phyloP scores from a whole-genome alignment of 1,284 basidiomycete genomes.

The Tilletia indica region DNA sequence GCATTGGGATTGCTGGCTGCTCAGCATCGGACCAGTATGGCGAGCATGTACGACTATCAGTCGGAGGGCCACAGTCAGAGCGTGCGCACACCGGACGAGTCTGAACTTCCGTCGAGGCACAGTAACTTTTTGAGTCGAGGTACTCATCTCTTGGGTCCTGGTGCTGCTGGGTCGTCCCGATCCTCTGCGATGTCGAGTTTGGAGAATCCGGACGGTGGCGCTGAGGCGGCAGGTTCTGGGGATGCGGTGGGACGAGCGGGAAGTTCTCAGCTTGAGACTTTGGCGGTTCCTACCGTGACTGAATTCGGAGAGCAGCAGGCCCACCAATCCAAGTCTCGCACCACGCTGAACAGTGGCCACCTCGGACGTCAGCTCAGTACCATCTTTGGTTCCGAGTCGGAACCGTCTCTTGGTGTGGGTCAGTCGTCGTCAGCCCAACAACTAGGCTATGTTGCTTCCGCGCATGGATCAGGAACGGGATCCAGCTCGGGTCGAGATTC shows the following conservation, averaged over 20 bases:
- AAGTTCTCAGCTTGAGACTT: too few species aligned
- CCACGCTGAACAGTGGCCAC: not conserved
- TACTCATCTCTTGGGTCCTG: conserved; percentile 8
- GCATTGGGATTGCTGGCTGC: not conserved
- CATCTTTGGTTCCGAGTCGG: conserved; percentile 6
- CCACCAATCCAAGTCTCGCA: not conserved
- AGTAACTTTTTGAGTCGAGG: conserved; percentile 15
- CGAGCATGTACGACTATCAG: not conserved
- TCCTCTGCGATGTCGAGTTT: not conserved
- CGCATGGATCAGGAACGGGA: not conserved
- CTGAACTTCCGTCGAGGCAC: not conserved
- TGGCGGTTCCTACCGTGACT: not conserved
- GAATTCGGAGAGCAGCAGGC: not conserved
- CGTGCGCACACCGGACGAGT: not conserved
- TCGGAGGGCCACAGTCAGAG: conserved; percentile 1
- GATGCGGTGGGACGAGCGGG: too few species aligned
- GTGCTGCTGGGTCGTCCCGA: not conserved
- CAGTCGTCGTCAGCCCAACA: not conserved
- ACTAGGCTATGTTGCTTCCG: not conserved
- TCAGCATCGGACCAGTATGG: not conserved
- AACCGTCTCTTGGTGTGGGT: not conserved
- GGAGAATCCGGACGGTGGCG: too few species aligned
- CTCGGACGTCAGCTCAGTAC: not conserved
- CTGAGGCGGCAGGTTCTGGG: too few species aligned
- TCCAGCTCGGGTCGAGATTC: not conserved